Base-by-base conservation (phyloP, 495 filamentous ascomycete genomes). In the Aspergillus mulundensis region DNA sequence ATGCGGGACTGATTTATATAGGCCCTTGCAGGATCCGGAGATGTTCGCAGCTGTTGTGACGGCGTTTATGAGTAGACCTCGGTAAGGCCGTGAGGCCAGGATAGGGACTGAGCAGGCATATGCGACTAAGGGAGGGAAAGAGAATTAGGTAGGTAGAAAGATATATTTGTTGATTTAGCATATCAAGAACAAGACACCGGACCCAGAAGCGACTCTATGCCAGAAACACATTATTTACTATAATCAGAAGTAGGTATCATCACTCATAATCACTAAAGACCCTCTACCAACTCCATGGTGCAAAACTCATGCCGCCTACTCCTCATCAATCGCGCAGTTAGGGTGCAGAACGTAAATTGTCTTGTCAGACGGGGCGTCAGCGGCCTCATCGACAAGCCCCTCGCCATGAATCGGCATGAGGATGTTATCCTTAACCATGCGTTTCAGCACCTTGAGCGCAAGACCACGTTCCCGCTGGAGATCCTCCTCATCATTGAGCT, bases 371-470 rank as follows among this genome's bases (percentile, higher is more conserved):
- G 80, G 75, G 16, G 75, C 65, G 2, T 75, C 75, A 39, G 79
- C 75, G 14, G 69, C 73, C 8, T 78, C 75, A 23, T 84, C 83
- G 24, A 87, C 76, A 15, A 95, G 75, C 11, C 90, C 89, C 62
- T 95, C 83, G n/a, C 91, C 92, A 23, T 87, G 80, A 46, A 98
- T 88, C 6, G 84, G 89, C 86, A 97, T 91, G 41, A 98, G 78
- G 44, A 96, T 88, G 57, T 94, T 91, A 64, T 96, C 91, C 90
- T 93, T 97, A 60, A 96, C 87, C 87, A 97, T 95, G 68, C 91
- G 85, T 83, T 87, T 96, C 56, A 97, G 66, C 59, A 97, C 93
- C 80, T 96, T 96, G 65, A 74, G 80, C n/a, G 84, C 85, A 52
- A 97, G 66, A 16, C 77, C 79, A 64, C 84, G 81, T 79, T 99